Conservation (phyloP, 345 rosid genomes). For the Erucastrum elatum region DNA sequence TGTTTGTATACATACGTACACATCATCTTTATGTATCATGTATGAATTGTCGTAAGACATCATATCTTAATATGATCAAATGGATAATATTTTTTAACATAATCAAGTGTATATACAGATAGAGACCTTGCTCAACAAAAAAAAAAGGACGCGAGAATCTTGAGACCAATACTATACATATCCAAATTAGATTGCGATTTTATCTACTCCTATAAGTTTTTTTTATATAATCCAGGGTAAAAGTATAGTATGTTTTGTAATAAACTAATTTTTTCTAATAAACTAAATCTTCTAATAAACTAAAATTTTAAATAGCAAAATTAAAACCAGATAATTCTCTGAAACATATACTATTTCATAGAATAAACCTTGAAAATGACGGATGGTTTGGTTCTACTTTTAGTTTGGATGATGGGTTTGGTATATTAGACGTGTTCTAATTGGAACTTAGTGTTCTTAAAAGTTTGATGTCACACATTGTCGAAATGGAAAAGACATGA, state of each 20-base stretch:
- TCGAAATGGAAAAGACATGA: slow-evolving; percentile 31
- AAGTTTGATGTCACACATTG: slow-evolving; percentile 24
- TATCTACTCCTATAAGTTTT: neutral
- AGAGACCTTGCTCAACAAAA: neutral
- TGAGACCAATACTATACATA: neutral
- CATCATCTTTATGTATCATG: slow-evolving; percentile 1
- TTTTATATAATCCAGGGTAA: neutral
- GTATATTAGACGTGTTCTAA: slow-evolving; percentile 19
- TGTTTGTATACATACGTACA: neutral
- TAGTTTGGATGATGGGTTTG: slow-evolving; percentile 3
- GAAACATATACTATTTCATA: slow-evolving; percentile 1
- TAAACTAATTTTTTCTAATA: neutral
- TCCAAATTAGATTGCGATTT: slow-evolving; percentile 2
- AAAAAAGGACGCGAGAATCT: neutral
- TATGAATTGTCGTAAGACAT: slow-evolving; percentile 3
- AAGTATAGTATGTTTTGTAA: neutral
- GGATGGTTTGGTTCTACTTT: neutral
- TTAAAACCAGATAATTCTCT: neutral
- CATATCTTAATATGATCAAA: slow-evolving; percentile 1
- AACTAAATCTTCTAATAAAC: neutral
- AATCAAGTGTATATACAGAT: neutral
- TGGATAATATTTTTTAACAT: neutral
- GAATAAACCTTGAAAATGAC: slow-evolving; percentile 1
- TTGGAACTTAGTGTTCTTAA: slow-evolving; percentile 28
- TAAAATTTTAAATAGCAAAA: neutral